These are phyloP conservation scores for Astragalus glycyphyllos DNA, from an alignment of 306 rosid species.

Conservation along the genomic window DNA sequence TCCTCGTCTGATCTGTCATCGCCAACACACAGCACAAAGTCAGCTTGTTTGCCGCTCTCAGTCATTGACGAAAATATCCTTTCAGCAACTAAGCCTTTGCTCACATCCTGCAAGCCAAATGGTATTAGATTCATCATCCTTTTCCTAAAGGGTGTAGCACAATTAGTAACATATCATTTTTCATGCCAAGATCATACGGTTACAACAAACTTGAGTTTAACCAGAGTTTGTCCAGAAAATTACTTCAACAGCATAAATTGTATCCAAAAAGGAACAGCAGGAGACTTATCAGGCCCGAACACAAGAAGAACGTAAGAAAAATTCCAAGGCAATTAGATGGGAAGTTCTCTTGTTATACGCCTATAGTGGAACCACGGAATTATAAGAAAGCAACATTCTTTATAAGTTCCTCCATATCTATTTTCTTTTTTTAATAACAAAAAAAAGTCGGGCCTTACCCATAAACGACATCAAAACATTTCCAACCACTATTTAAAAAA, in stretches of 20 bases:
- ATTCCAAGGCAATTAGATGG: constrained; percentile 1
- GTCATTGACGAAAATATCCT: constrained; percentile 73
- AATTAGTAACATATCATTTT: neutral
- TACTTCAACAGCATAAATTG: constrained; percentile 1
- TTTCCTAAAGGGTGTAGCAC: constrained; percentile 17
- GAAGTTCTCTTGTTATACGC: neutral
- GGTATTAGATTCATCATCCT: constrained; percentile 14
- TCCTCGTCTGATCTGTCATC: constrained; percentile 95
- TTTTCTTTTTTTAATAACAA: neutral
- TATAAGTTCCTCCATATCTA: neutral
- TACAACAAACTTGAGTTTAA: constrained; percentile 9
- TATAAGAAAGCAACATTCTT: neutral
- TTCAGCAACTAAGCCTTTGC: constrained; percentile 76
- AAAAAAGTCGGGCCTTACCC: neutral
- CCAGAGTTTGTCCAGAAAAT: neutral
- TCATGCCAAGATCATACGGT: neutral
- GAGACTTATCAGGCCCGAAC: constrained; percentile 6
- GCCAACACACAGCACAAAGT: constrained; percentile 84
- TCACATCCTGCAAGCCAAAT: constrained; percentile 64
- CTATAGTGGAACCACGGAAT: constrained; percentile 15
- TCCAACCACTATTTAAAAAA: neutral
- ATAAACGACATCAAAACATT: constrained; percentile 1
- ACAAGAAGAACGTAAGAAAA: constrained; percentile 24
- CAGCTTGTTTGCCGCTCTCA: constrained; percentile 64
- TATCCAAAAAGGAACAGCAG: constrained; percentile 10